A percentile compares a stretch with the other conserved stretches of the same genome.
phyloP scores from a whole-genome alignment of 352 stramenopile species.

The Plasmopara halstedii region DNA sequence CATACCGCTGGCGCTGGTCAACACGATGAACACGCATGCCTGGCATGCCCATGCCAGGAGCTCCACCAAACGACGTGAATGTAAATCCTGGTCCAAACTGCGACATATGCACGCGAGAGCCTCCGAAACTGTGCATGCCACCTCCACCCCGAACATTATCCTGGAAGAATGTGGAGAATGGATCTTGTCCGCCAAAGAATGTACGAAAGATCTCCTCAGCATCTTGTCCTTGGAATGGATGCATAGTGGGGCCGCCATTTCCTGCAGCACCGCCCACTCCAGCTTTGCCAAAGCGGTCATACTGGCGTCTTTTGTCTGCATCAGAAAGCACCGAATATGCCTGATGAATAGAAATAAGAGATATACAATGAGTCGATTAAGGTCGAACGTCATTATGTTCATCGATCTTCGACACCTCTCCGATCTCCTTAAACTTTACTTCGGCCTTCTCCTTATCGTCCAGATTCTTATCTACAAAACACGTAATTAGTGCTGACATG shows the following conservation, averaged over 20 bases:
- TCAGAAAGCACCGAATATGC: slow-evolving; percentile 90
- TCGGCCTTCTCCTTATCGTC: slow-evolving; percentile 84
- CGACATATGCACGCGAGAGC: slow-evolving; percentile 63
- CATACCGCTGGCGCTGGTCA: slow-evolving; percentile 45
- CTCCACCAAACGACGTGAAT: slow-evolving; percentile 66
- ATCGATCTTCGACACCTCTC: slow-evolving; percentile 43
- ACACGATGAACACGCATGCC: slow-evolving; percentile 43
- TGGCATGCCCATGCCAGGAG: slow-evolving; percentile 39
- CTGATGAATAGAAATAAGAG: slow-evolving; percentile 11
- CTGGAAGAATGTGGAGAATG: slow-evolving; percentile 83
- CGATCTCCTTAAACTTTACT: slow-evolving; percentile 87
- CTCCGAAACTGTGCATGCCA: slow-evolving; percentile 37
- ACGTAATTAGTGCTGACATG: neutral
- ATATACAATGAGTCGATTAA: neutral
- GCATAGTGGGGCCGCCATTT: slow-evolving; percentile 28
- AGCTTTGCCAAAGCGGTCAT: slow-evolving; percentile 88
- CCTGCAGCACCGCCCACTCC: slow-evolving; percentile 35
- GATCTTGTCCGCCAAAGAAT: slow-evolving; percentile 77
- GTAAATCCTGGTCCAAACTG: slow-evolving; percentile 74
- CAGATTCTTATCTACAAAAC: slow-evolving; percentile 77
- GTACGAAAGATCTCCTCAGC: slow-evolving; percentile 76
- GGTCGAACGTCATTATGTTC: neutral
- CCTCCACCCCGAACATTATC: slow-evolving; percentile 47
- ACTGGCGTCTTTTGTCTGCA: slow-evolving; percentile 78
- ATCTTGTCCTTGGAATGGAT: slow-evolving; percentile 62